Base-by-base conservation (phyloP, 306 rosid genomes). In the Cucurbita pepo region DNA sequence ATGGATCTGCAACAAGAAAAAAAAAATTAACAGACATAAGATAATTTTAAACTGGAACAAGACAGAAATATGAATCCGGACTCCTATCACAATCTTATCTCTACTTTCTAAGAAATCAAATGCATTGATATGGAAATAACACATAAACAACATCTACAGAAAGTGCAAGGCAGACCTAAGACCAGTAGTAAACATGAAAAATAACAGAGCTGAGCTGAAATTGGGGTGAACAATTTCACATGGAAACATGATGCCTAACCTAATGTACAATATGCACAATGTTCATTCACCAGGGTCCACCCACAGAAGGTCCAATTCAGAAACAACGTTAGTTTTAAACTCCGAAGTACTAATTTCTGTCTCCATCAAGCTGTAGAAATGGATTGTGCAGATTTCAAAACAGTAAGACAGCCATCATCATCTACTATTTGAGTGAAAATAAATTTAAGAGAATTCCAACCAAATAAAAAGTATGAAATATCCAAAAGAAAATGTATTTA, bases 1-100 rank as follows among this genome's bases (percentile, higher is more conserved):
- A 88, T 43, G 99, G 99, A 84, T 95, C 99, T 95, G 83, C 79
- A 79, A 69, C 58, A 79, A 77, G 37, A 64, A 37, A 74, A 54
- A 72, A 81, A 5, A 60, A 40, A 25, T 59, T 56, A 65, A 66
- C 34, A 19, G 13, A 69, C 74, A 21, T 36, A 5, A 16, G 41
- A 56, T 38, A 69, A 34, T 30, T 48, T 69, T 14, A 69, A 44
- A 47, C 30, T 34, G 30, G 21, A 69, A 48, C 45, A 4, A 52
- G 16, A 69, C 30, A 30, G 47, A 69, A 50, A 69, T 34, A 19
- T 15, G 4, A 14, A 51, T 15, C 74, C 43, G 16, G 22, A 69
- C 51, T 34, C 45, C 43, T 25, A 48, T 14, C 73, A 67, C 37
- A 59, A 34, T 14, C 8, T 5, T 4, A 25, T 25, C 44, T 48